Base-by-base conservation (phyloP, 164 flowering plant genomes). In the Taxillus chinensis region DNA sequence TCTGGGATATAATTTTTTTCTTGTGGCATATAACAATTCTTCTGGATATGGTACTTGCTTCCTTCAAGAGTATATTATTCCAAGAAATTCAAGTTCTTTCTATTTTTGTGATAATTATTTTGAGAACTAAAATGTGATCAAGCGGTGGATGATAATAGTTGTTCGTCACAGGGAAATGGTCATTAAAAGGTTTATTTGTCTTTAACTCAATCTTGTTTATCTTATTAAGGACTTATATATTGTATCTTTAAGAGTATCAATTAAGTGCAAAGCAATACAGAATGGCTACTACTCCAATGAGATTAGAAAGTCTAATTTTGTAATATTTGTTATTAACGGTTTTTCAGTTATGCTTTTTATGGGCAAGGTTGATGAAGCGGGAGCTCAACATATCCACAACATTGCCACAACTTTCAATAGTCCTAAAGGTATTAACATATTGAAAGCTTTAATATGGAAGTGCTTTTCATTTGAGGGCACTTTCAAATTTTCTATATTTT, bases 321-420 rank as follows among this genome's bases (percentile, higher is more conserved):
- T 86, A 49, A 84, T 91, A 61, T 83, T 83, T 72, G 97, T 88
- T 60, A 84, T 91, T n/a, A 76, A 84, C 73, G 97, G 82, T 61
- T 60, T 80, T 49, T 76, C 82, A 39, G 77, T 91, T 62, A 71
- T 84, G 61, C 78, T 81, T 66, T 80, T 82, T 38, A 77, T 87
- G 79, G 76, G 74, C 11, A 70, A 61, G 56, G 68, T 17, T 45
- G 77, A 75, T 59, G 74, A 58, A 57, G 63, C 41, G 42, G 70
- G 59, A 39, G 64, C 11, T 55, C 48, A 58, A n/a, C 78, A 78
- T 59, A 63, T 39, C 15, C 39, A 70, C 39, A 61, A 72, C 70
- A 52, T 91, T 42, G 67, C 78, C 14, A 13, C 71, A 55, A 63
- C 68, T 48, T 91, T 81, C 74, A 68, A 70, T 55, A 67, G 62